Evolutionary conservation across 2,329 filamentous ascomycete species (phyloP).

Genomic region (Aspergillus vadensis): DNA sequence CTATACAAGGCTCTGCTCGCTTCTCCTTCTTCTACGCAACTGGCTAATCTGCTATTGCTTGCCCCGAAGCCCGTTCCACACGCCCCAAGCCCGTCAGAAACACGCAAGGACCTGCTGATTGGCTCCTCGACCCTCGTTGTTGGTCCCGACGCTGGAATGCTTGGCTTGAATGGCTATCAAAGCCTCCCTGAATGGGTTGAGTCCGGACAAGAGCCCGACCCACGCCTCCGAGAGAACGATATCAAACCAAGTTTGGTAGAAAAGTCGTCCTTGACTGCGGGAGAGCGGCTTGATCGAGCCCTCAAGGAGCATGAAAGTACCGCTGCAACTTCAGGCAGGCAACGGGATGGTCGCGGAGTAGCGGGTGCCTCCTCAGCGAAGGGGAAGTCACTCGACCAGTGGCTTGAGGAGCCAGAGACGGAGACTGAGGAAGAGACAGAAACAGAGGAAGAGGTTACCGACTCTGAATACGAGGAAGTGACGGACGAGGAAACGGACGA

Average conservation of each 20-base stretch:
- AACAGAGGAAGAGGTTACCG: constrained; percentile 54
- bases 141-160: constrained; percentile 71
- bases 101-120: constrained; percentile 72
- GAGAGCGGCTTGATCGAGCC: constrained; percentile 46
- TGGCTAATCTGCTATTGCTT: constrained; percentile 85
- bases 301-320: constrained; percentile 45
- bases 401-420: constrained; percentile 69
- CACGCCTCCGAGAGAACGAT: constrained; percentile 67
- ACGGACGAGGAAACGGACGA: constrained; percentile 50
- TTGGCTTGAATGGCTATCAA: constrained; percentile 77
- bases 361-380: constrained; percentile 42
- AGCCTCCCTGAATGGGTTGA: constrained; percentile 81
- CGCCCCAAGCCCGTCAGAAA: constrained; percentile 84
- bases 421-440: constrained; percentile 56
- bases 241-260: constrained; percentile 39
- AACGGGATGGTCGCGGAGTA: constrained; percentile 18
- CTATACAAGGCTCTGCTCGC: constrained; percentile 83
- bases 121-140: constrained; percentile 86
- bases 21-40: constrained; percentile 72
- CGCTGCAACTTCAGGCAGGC: constrained; percentile 22
- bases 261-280: constrained; percentile 40
- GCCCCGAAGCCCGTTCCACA: constrained; percentile 94
- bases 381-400: constrained; percentile 86
- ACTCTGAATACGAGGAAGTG: constrained; percentile 56
- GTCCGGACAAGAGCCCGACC: constrained; percentile 76